Evolutionary conservation across 768 basidiomycete genomes (phyloP), one percentile per base, ranked within the genome.

Genomic region (Mycena pura): DNA sequence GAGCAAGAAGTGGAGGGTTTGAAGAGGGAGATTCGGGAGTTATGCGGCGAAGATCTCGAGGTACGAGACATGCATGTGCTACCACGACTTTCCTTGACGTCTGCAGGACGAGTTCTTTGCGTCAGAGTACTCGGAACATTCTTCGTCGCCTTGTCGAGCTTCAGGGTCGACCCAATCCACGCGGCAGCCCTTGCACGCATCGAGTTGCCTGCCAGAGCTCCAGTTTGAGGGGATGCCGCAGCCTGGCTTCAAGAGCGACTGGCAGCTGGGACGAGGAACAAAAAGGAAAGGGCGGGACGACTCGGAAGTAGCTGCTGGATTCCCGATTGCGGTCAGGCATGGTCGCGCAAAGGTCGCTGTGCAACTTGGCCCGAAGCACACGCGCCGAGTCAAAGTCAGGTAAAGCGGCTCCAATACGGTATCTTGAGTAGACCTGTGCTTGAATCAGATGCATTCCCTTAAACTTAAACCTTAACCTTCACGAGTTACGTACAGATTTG

Each of bases 151-250:
- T 17, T 24, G 38, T 19, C 43, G 24, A 13, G 7, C 45, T 6
- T 48, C 36, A 15, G 43, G n/a, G 10, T 34, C 53, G 10, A n/a
- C n/a, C n/a, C n/a, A n/a, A n/a, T n/a, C n/a, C n/a, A n/a, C n/a
- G n/a, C n/a, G n/a, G n/a, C n/a, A n/a, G n/a, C n/a, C n/a, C n/a
- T n/a, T n/a, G n/a, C n/a, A n/a, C n/a, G n/a, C n/a, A n/a, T n/a
- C 50, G n/a, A 27, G 24, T 17, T 40, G 25, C 27, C 21, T 29
- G 19, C 41, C 44, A 10, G 17, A 31, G 17, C 69, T 73, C n/a
- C 70, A 72, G 41, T 78, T 78, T 38, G 76, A 78, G 40, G 79
- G 74, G 24, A 76, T 82, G 73, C 77, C 80, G 22, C 68, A 68
- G 9, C 75, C 78, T 21, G 74, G 71, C 3, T 82, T 81, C 58